Evolutionary conservation across 345 rosid species (phyloP).

Genomic region (Linum usitatissimum): DNA sequence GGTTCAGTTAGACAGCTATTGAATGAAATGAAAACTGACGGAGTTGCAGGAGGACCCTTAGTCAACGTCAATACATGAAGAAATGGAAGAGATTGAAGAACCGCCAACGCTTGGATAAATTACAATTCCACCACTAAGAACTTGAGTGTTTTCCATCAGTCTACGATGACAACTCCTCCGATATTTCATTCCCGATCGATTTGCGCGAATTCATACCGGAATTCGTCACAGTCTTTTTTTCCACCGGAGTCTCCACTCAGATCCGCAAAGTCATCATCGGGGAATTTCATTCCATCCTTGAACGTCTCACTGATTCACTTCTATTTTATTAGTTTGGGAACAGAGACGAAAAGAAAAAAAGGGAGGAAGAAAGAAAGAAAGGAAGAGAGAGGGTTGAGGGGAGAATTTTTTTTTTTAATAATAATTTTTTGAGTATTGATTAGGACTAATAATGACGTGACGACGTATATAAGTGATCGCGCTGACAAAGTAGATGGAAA

Average conservation of each 20-base stretch:
- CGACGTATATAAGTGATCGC: too few species aligned
- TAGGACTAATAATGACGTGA: too few species aligned
- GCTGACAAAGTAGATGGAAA: too few species aligned
- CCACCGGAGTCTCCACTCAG: conserved; percentile 33
- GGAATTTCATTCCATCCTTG: conserved; percentile 34
- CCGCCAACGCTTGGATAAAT: conserved; percentile 39
- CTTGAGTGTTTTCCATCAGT: conserved; percentile 35
- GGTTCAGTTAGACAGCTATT: conserved; percentile 40
- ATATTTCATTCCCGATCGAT: conserved; percentile 27
- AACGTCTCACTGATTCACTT: too few species aligned
- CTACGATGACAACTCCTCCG: conserved; percentile 20
- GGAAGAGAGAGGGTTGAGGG: too few species aligned
- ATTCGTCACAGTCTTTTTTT: conserved; percentile 34
- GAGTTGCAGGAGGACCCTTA: too few species aligned
- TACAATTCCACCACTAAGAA: conserved; percentile 39
- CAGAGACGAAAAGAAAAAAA: too few species aligned
- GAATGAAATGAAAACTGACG: too few species aligned
- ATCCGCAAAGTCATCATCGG: conserved; percentile 26
- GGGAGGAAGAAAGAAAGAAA: too few species aligned
- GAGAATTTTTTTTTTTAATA: too few species aligned
- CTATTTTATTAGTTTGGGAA: too few species aligned
- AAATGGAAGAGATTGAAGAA: conserved; percentile 25
- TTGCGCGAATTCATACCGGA: conserved; percentile 31
- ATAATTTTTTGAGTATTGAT: too few species aligned
- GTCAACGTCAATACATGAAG: conserved; percentile 38